Base-by-base conservation (phyloP, 2,329 filamentous ascomycete genomes). In the Endothia cerciana region DNA sequence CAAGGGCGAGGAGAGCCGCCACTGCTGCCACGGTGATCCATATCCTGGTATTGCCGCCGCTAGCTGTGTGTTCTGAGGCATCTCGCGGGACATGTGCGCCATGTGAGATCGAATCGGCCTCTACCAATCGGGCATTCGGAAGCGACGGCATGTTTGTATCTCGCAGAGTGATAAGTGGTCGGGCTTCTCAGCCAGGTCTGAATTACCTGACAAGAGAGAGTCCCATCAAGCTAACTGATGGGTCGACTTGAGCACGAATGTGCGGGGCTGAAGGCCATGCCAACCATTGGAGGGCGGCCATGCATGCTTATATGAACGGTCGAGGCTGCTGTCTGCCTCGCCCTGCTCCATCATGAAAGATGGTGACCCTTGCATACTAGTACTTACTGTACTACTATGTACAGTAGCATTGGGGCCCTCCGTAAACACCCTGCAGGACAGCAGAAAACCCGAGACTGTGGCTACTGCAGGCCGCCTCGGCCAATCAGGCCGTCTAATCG, bases 1-100 rank as follows among this genome's bases (percentile, higher is more conserved):
- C 70, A 15, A 76, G 47, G 57, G 73, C 56, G 60, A 74, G 64
- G 47, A 74, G 63, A 55, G 71, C 72, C 22, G 71, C 63, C 15
- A 76, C 70, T 53, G 74, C 70, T 38, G 69, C 67, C 5, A 70
- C 65, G 45, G 76, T 70, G 53, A 76, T 69, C 74, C 72, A 77
- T 68, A 68, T 65, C 13, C 51, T 41, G 19, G 25, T 58, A 5
- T 56, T 33, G 36, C 51, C 49, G 17, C 33, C 64, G 61, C 69
- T 40, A 13, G 38, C 15, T 15, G 30, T 25, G 33, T 25, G 70
- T 70, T 72, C 67, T 70, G 71, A 70, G 72, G 73, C 70, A 72
- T 70, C 45, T 22, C 22, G 22, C 25, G 63, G 40, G 17, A 30
- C 33, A 33, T 65, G 38, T 25, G 45, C 19, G 25, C 36, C 11